Evolutionary conservation across 75 land plant genomes (phyloP), one percentile per base, ranked within the genome.

Genomic region (Sequoia sempervirens): DNA sequence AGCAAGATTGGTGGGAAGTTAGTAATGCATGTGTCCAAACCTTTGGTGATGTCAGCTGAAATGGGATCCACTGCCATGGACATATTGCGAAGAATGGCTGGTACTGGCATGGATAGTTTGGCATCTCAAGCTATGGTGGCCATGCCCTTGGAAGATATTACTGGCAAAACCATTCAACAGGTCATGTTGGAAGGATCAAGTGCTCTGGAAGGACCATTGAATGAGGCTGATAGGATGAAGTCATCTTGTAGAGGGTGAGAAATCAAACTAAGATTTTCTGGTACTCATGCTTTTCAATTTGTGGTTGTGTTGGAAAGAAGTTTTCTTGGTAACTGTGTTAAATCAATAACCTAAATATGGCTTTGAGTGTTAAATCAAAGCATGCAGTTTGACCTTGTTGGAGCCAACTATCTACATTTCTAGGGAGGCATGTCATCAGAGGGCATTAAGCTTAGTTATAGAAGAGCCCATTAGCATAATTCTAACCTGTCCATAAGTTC

Each of bases 21-120:
- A 26, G 86, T 86, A 36, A 84, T 86, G 87, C 87, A 86, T 47
- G 87, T 86, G 32, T 86, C 87, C 18, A 86, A 86, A 54, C 87
- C 87, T 36, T 72, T 86, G 11, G 87, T 86, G 58, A 38, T 86
- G 66, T 80, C 87, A 34, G 58, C 86, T 12, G 87, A 86, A 41
- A 83, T 86, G 87, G 87, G 87, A 26, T 46, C 87, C 37, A 84
- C 86, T 47, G 85, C 86, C 14, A 50, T 86, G 81, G 87, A 86
- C 47, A 45, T 86, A 38, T 15, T 86, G 23, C 85, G 86, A 26
- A 86, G 84, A 38, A 83, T 86, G 86, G 87, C 87, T 41, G 86
- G 70, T 17, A 37, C 69, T 38, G 87, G 87, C 15, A 86, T 75
- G 36, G 86, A 86, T 13, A 76, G 53, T 40, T 52, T 86, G 81